Conservation (phyloP, 179 eudicot genomes). For the Silene coronaria region DNA sequence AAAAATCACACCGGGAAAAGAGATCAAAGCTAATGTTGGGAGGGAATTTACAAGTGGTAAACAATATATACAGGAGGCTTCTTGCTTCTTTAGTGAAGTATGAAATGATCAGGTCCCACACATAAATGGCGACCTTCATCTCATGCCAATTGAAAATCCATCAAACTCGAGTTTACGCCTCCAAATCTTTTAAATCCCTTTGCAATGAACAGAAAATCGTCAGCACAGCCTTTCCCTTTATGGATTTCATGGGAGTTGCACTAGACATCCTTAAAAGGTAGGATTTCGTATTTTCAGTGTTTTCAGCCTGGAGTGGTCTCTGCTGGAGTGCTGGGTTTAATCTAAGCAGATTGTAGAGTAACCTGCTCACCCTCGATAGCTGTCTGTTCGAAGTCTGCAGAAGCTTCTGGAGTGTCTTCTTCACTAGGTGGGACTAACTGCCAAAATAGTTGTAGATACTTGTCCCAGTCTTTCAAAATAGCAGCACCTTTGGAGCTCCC, state of each 20-base stretch:
- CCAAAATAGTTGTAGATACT: conserved; percentile 82
- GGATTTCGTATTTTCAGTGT: background rate
- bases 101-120: conserved; percentile 20
- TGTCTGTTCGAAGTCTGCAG: conserved; percentile 57
- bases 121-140: conserved; percentile 16
- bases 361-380: conserved; percentile 43
- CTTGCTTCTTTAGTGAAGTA: conserved; percentile 17
- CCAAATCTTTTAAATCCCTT: conserved; percentile 13
- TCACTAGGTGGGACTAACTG: conserved; percentile 98
- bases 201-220: conserved; percentile 5
- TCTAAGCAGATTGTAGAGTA: conserved; percentile 58
- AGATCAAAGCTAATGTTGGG: background rate
- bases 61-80: conserved; percentile 17
- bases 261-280: conserved; percentile 9
- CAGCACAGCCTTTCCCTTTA: conserved; percentile 17
- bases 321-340: background rate
- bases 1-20: background rate
- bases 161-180: background rate
- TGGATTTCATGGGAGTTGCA: conserved; percentile 11
- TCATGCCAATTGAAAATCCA: conserved; percentile 12
- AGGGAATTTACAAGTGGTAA: conserved; percentile 24
- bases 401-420: conserved; percentile 99
- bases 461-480: conserved; percentile 90
- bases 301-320: background rate
- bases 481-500: conserved; percentile 82